Percentiles rank a stretch among this genome's conserved stretches.
phyloP scores from a whole-genome alignment of 371 early-diverging fungal genomes.

The Mucor piriformis region DNA sequence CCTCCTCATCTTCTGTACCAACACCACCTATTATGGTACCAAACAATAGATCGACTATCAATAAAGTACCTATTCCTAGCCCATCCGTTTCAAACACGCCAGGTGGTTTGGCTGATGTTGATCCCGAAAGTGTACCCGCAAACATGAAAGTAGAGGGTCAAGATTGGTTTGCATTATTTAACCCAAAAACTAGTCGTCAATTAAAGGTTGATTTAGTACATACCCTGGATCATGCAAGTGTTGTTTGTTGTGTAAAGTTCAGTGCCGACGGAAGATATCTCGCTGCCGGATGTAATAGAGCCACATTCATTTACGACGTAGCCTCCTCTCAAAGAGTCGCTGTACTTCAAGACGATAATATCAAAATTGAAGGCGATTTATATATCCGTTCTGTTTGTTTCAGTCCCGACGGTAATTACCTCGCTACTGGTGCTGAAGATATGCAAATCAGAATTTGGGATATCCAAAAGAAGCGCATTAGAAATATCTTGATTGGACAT shows the following conservation, averaged over 20 bases:
- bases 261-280: constrained; percentile 90
- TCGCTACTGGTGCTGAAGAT: constrained; percentile 98
- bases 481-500: constrained; percentile 78
- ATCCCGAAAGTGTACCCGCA: constrained; percentile 79
- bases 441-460: constrained; percentile 89
- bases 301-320: constrained; percentile 89
- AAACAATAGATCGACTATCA: not conserved
- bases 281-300: constrained; percentile 95
- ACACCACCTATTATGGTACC: constrained; percentile 16
- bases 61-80: constrained; percentile 5
- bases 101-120: constrained; percentile 70
- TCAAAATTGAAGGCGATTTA: constrained; percentile 77
- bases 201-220: constrained; percentile 86
- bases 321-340: constrained; percentile 69
- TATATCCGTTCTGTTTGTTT: constrained; percentile 98
- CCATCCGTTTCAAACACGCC: constrained; percentile 12
- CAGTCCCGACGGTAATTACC: constrained; percentile 88
- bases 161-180: constrained; percentile 90
- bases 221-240: constrained; percentile 84
- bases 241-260: constrained; percentile 97
- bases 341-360: constrained; percentile 79
- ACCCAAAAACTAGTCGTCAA: constrained; percentile 70
- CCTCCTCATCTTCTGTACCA: constrained; percentile 5
- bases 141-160: constrained; percentile 81
- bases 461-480: constrained; percentile 64